Evolutionary conservation across 768 basidiomycete genomes (phyloP), one percentile per base, ranked within the genome.

Genomic region (Chlorophyllum brunneum): DNA sequence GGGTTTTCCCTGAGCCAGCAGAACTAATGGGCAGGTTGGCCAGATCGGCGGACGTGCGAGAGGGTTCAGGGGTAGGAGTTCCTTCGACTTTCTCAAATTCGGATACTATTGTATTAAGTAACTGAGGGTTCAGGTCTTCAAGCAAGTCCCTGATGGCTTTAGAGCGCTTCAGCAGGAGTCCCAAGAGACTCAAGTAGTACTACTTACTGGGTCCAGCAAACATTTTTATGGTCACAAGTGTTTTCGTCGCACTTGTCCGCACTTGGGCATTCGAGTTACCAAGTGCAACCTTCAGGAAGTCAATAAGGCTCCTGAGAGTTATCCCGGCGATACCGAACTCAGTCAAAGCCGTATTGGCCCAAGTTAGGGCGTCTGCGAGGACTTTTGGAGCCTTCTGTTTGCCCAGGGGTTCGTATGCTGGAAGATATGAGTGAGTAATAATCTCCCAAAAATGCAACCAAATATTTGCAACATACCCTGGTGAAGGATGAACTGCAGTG

Each of bases 341-440:
- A 15, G 74, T 75, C 27, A 99, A 69, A 6, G 88, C 86, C 29
- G 83, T 79, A 54, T 93, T 92, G 53, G 97, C 80, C 94, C 95
- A 98, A 22, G 76, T 70, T 41, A 95, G 68, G 2, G 94, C 86
- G 64, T 99, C 97, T 0, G 94, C 92, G 29, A 98, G 78, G 37
- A 93, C 92, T 69, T 98, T 99, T 0, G 97, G 95, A 2, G 97
- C 95, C 65, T 99, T 99, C 65, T 94, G 93, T 68, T 95, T 97
- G 24, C 82, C 81, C 61, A 99, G 71, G 0, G 95, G 88, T 20
- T 98, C 97, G 63, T 97, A 99, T 0, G 85, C 97, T 97, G 55
- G 52, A 43, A 30, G 37, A 50, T 16, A 43, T 38, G 42, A 58
- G 42, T 33, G 18, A 31, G n/a, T n/a, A n/a, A n/a, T n/a, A n/a